Conservation (phyloP, 306 rosid genomes). For the Canavalia ensiformis region DNA sequence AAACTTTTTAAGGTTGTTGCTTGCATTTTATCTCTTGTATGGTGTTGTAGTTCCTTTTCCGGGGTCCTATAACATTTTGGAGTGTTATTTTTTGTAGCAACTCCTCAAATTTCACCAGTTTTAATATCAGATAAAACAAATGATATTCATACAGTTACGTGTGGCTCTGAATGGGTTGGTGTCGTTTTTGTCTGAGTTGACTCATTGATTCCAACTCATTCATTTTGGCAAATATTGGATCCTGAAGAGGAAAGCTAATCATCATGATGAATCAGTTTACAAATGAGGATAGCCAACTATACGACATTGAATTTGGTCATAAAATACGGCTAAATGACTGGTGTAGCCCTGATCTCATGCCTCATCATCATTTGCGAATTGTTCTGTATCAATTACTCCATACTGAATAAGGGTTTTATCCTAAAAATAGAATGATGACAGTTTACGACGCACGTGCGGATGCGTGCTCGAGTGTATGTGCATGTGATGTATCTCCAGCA, state of each 20-base stretch:
- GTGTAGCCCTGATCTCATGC: neutral
- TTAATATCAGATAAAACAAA: neutral
- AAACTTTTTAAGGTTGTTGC: neutral
- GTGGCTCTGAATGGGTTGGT: neutral
- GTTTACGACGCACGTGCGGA: neutral
- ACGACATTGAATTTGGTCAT: neutral
- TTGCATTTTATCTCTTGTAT: neutral
- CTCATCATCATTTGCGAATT: neutral
- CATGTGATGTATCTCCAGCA: neutral
- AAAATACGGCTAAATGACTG: neutral
- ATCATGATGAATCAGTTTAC: neutral
- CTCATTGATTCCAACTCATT: constrained; percentile 24
- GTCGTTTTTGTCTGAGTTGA: neutral
- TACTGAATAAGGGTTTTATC: constrained; percentile 15
- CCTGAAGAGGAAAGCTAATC: neutral
- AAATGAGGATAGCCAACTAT: neutral
- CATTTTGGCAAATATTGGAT: constrained; percentile 16
- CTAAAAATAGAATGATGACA: constrained; percentile 4
- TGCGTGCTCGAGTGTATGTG: neutral
- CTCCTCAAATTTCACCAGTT: constrained; percentile 1
- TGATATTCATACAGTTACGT: constrained; percentile 2
- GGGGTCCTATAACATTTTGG: neutral
- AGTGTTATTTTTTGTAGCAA: constrained; percentile 12
- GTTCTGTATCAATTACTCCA: constrained; percentile 13
- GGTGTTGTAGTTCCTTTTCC: neutral